Evolutionary conservation across 2,329 filamentous ascomycete species (phyloP), one percentile per base, ranked within the genome.

Genomic region (Epichloe festucae): DNA sequence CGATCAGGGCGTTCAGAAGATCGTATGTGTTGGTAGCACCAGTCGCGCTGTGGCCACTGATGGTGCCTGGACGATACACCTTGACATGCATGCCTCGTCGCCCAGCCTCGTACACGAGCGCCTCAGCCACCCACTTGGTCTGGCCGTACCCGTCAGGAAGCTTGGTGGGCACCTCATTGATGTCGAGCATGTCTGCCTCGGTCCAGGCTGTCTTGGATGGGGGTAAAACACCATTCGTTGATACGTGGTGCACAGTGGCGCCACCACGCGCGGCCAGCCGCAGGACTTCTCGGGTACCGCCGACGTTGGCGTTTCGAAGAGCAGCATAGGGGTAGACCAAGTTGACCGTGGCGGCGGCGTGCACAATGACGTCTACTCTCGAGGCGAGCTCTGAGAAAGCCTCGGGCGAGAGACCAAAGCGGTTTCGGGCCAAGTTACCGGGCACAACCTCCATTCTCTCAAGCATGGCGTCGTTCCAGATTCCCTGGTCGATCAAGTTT

Each of bases 271-370:
- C 76, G 0, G 86, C 86, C 27, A 91, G 71, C 43, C 86, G 82
- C 49, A 91, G 67, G 40, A 90, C 78, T 62, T 90, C 85, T 42
- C 78, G 73, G 0, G 86, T 89, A n/a, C 87, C 87, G n/a, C 79
- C 80, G 2, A 91, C 83, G 58, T 91, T 91, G 52, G 85, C 79
- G 48, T 76, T 79, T 50, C 85, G 77, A 57, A 91, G 71, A 0
- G 85, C 84, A 42, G 86, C 87, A 57, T 90, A 90, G 0, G 87
- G 86, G 57, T 91, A 90, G 0, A 91, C 85, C 47, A 91, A 71
- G 62, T 89, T 89, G 60, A 91, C 87, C 0, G 82, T 86, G 5
- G 87, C 87, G 27, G 81, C 87, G 38, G 85, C 83, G 62, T 91
- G 87, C 1, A 90, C 73, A 52, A 91, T 84, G 38, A 89, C 85